phyloP scores from a whole-genome alignment of 768 basidiomycete genomes.

The Tricholoma hemisulphureum region DNA sequence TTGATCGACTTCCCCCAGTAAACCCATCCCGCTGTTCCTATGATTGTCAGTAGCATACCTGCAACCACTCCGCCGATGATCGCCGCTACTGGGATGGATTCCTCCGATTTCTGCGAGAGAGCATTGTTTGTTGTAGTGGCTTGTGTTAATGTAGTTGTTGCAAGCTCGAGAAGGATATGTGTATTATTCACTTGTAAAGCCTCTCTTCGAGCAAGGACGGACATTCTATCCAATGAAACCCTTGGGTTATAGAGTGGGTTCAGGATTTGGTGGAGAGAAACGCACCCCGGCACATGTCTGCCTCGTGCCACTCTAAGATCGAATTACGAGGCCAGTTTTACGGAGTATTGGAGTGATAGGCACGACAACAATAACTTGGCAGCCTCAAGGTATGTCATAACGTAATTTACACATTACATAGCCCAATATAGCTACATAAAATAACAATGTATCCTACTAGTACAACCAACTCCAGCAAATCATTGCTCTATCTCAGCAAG shows the following conservation, averaged over 20 bases:
- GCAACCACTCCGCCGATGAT: constrained; percentile 51
- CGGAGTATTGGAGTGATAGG: no score
- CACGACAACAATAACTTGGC: no score
- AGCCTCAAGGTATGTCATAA: no score
- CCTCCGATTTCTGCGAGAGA: constrained; percentile 7
- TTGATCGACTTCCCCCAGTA: constrained; percentile 46
- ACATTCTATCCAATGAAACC: background rate
- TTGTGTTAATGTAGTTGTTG: constrained; percentile 14
- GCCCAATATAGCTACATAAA: no score
- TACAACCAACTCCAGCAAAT: constrained; percentile 5
- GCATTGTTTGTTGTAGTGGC: constrained; percentile 6
- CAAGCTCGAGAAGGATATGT: background rate
- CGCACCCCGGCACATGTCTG: background rate
- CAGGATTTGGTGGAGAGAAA: background rate
- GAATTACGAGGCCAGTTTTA: no score
- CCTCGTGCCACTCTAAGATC: background rate
- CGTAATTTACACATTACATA: no score
- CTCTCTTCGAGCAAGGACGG: background rate
- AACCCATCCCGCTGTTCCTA: constrained; percentile 42
- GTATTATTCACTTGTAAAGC: background rate
- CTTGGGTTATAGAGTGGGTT: background rate
- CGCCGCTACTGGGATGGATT: constrained; percentile 42
- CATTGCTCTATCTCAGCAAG: constrained; percentile 51
- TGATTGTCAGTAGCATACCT: constrained; percentile 47
- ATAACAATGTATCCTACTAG: constrained; percentile 15